phyloP scores from a whole-genome alignment of 345 rosid species.

The Sisymbrium irio region DNA sequence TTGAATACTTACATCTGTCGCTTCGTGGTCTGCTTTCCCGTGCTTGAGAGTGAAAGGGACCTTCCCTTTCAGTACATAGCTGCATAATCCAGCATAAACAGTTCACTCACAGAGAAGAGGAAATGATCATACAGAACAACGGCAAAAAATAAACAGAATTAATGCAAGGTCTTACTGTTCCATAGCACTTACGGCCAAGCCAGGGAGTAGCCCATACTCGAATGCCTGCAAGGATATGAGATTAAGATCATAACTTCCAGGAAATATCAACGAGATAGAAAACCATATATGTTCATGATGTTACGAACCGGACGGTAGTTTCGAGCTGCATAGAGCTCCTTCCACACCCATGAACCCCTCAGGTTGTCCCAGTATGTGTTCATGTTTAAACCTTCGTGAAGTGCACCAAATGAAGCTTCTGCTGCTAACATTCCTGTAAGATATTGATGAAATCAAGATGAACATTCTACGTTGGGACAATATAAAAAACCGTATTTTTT shows the following conservation, averaged over 20 bases:
- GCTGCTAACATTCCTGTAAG: constrained; percentile 92
- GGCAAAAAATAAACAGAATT: not conserved
- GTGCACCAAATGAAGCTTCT: constrained; percentile 73
- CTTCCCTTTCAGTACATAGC: constrained; percentile 80
- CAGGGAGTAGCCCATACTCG: constrained; percentile 84
- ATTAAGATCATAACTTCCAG: constrained; percentile 11
- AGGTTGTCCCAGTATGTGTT: constrained; percentile 71
- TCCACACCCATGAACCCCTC: constrained; percentile 86
- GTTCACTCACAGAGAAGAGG: not conserved
- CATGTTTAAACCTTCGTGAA: constrained; percentile 56
- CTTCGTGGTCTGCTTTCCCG: constrained; percentile 88
- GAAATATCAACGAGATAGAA: constrained; percentile 13
- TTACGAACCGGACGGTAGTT: constrained; percentile 86
- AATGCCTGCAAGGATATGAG: constrained; percentile 58
- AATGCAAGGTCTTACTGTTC: constrained; percentile 65
- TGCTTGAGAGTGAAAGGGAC: constrained; percentile 74
- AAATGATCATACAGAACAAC: not conserved
- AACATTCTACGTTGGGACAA: not conserved
- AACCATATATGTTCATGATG: not conserved
- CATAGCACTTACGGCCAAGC: constrained; percentile 69
- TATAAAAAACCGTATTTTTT: not conserved
- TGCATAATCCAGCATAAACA: constrained; percentile 36
- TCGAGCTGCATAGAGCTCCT: constrained; percentile 73
- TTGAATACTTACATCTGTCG: constrained; percentile 62
- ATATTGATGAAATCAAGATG: constrained; percentile 17